These are phyloP conservation scores for Hibiscus tridactylites DNA, from an alignment of 345 rosid species.

Conservation along the genomic window DNA sequence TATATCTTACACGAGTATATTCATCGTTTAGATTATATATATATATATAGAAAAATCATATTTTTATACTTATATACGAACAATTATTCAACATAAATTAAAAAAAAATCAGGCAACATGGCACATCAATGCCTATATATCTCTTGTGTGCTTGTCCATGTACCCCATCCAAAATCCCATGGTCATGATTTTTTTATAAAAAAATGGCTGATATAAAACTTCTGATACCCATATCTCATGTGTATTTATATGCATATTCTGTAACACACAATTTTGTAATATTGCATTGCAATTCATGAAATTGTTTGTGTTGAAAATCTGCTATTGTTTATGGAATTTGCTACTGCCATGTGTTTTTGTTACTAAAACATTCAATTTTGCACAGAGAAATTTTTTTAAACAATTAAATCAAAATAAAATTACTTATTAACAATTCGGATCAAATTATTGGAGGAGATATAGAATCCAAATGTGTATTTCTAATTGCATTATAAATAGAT, in stretches of 20 bases:
- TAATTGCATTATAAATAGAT: background rate
- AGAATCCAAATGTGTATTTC: background rate
- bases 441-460: background rate
- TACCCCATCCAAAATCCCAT: background rate
- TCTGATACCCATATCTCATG: too few species aligned
- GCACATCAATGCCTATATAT: background rate
- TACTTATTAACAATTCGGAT: background rate
- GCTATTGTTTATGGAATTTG: background rate
- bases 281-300: background rate
- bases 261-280: conserved; percentile 8
- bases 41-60: too few species aligned
- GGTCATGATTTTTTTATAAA: background rate
- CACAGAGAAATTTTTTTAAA: background rate
- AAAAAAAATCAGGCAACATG: background rate
- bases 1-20: too few species aligned
- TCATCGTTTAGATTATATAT: too few species aligned
- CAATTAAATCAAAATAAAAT: background rate
- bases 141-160: background rate
- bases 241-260: conserved; percentile 12
- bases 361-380: background rate
- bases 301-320: background rate
- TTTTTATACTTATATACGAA: too few species aligned
- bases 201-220: background rate
- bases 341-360: background rate
- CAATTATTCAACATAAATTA: background rate